Evolutionary conservation across 495 filamentous ascomycete species (phyloP).

Genomic region (Emericellopsis terricola): DNA sequence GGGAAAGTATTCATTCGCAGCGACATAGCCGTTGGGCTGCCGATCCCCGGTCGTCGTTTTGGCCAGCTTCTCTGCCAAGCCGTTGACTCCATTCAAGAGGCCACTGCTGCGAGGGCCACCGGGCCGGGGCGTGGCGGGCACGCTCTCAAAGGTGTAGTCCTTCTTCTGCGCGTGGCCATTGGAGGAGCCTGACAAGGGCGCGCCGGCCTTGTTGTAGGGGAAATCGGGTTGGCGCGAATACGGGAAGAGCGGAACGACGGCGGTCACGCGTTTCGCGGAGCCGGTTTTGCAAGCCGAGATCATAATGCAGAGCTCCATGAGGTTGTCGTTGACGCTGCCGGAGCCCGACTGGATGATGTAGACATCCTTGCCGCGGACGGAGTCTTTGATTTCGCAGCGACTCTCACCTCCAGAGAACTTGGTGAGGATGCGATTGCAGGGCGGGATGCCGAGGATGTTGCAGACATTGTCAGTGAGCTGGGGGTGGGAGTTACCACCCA

Average conservation of each 20-base stretch:
- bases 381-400: slow-evolving; percentile 86
- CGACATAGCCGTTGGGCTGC: not conserved
- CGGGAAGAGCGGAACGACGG: slow-evolving; percentile 87
- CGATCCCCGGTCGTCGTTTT: slow-evolving; percentile 24
- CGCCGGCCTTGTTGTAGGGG: slow-evolving; percentile 86
- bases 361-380: slow-evolving; percentile 92
- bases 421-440: slow-evolving; percentile 60
- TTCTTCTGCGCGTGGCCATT: slow-evolving; percentile 29
- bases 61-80: slow-evolving; percentile 44
- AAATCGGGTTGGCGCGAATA: slow-evolving; percentile 91
- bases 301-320: slow-evolving; percentile 91
- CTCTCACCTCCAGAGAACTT: slow-evolving; percentile 94
- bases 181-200: slow-evolving; percentile 59
- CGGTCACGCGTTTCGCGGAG: slow-evolving; percentile 77
- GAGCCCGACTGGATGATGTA: slow-evolving; percentile 84
- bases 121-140: slow-evolving; percentile 66
- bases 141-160: slow-evolving; percentile 85
- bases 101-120: slow-evolving; percentile 42
- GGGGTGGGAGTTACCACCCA: slow-evolving; percentile 86
- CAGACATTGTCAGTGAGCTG: slow-evolving; percentile 71
- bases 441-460: slow-evolving; percentile 67
- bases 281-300: slow-evolving; percentile 97
- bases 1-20: slow-evolving; percentile 2
- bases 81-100: slow-evolving; percentile 41
- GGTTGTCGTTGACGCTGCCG: slow-evolving; percentile 65